phyloP scores from a whole-genome alignment of 768 basidiomycete species.

The Chlorophyllum brunneum region DNA sequence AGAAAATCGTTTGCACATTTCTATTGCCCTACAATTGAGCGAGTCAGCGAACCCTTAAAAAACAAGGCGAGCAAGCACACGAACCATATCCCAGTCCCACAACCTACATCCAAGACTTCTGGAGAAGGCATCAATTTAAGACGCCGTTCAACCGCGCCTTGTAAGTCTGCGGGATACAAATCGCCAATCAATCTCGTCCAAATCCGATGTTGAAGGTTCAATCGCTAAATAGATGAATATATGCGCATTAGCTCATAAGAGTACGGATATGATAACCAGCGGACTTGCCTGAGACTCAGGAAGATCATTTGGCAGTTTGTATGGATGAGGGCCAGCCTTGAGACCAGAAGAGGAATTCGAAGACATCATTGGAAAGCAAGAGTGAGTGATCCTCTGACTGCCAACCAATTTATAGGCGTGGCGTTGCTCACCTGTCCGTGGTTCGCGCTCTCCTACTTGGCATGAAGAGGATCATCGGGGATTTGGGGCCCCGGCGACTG shows the following conservation, averaged over 20 bases:
- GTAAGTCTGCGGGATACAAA: neutral
- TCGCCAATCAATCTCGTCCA: neutral
- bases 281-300: neutral
- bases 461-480: neutral
- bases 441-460: neutral
- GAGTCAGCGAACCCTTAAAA: too few relatives aligned
- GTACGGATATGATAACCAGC: neutral
- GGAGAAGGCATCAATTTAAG: neutral
- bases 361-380: neutral
- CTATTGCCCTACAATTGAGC: neutral
- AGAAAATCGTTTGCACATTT: neutral
- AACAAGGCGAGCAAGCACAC: too few relatives aligned
- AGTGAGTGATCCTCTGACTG: too few relatives aligned
- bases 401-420: neutral
- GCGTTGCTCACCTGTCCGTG: neutral
- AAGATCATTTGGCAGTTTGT: neutral
- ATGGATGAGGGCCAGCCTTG: neutral
- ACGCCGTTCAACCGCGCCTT: neutral
- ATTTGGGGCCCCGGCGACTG: neutral
- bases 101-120: neutral
- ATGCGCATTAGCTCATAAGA: neutral
- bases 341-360: neutral
- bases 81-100: constrained; percentile 3
- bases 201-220: neutral
- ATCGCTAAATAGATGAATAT: neutral